These are phyloP conservation scores for Schwanniomyces etchellsii DNA, from an alignment of 1,139 yeast species.

Conservation along the genomic window DNA sequence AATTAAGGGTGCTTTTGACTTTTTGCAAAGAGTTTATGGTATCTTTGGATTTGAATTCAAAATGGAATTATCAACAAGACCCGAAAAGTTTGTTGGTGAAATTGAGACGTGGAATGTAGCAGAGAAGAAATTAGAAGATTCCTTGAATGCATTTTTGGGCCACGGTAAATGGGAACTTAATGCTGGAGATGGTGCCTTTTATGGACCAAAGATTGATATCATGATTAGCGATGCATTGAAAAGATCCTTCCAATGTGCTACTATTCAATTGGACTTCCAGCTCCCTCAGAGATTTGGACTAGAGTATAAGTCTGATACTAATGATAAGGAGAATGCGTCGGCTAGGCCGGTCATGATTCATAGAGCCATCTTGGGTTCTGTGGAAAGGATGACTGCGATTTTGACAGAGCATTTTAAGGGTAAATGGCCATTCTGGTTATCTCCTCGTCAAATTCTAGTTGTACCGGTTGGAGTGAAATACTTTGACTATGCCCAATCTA, in stretches of 20 bases:
- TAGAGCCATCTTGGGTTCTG: constrained; percentile 95
- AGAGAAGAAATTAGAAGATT: constrained; percentile 68
- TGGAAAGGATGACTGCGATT: constrained; percentile 97
- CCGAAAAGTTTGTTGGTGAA: constrained; percentile 86
- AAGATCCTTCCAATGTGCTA: constrained; percentile 97
- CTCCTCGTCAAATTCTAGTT: constrained; percentile 92
- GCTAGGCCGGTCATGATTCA: constrained; percentile 95
- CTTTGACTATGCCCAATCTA: constrained; percentile 79
- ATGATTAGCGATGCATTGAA: constrained; percentile 85
- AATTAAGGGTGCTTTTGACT: constrained; percentile 72
- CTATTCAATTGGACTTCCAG: constrained; percentile 97
- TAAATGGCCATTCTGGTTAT: constrained; percentile 98
- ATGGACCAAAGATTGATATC: constrained; percentile 97
- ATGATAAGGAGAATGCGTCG: constrained; percentile 33
- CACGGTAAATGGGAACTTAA: constrained; percentile 85
- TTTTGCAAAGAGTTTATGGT: constrained; percentile 74
- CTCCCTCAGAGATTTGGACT: constrained; percentile 87
- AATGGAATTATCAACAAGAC: constrained; percentile 91
- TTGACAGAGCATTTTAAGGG: constrained; percentile 96
- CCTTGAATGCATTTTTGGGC: constrained; percentile 62
- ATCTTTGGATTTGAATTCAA: constrained; percentile 83
- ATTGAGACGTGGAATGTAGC: constrained; percentile 86
- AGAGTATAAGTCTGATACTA: constrained; percentile 75
- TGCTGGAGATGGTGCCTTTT: constrained; percentile 98
- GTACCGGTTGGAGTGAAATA: constrained; percentile 95